Evolutionary conservation across 83 land plant genomes (phyloP), one percentile per base, ranked within the genome.

Genomic region (Diphasiastrum complanatum): DNA sequence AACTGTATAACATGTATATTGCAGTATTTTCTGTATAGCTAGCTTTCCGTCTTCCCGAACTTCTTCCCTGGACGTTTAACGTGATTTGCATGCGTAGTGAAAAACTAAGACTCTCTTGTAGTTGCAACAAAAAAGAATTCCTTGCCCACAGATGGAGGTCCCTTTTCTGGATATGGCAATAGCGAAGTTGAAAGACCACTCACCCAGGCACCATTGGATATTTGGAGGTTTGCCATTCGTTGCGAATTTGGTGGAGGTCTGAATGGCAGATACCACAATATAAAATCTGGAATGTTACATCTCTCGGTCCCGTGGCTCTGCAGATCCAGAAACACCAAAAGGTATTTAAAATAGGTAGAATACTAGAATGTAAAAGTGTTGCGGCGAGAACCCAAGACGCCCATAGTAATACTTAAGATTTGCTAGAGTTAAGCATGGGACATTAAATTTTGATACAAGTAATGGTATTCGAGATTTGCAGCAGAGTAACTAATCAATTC

Each of bases 191-290:
- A 2, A 22, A 60, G 55, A 47, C 8, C 24, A 18, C 60, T 51
- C 61, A 83, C 86, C 86, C 86, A 5, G 86, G 85, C 1, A 82
- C 83, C 37, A 82, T 33, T 22, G 85, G 85, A 47, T 72, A 82
- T 24, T 5, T 37, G 5, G 83, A 50, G 26, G 28, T 24, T 12
- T 45, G 58, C 83, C 83, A 82, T 29, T 82, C 83, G 47, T 82
- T 73, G 58, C 65, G 75, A 43, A 69, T 40, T 34, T 33, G 60
- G 50, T 82, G 85, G 23, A 72, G 63, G 53, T 82, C 85, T 8
- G 80, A 55, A 34, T 82, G 85, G 38, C 85, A 82, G 30, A 82
- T 69, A 20, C 85, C 85, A 27, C 85, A 82, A 47, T 62, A 82
- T 2, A 59, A 41, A 5, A 82, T 64, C 61, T 73, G 68, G 49